These are phyloP conservation scores for Gyromitra esculenta DNA, from an alignment of 2,329 filamentous ascomycete species.

Conservation along the genomic window DNA sequence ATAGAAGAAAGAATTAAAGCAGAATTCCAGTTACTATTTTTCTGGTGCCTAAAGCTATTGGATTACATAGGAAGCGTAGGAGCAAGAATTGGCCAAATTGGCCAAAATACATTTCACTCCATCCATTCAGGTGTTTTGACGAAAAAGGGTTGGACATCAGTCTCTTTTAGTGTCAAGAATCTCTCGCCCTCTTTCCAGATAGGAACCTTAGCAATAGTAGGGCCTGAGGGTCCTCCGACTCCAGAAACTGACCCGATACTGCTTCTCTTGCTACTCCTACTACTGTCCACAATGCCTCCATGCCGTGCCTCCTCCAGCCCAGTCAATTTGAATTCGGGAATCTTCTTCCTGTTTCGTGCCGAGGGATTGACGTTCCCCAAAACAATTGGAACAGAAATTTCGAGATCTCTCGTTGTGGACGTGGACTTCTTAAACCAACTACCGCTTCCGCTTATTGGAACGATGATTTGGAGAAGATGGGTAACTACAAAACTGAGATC, in stretches of 20 bases:
- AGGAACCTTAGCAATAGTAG: conserved; percentile 8
- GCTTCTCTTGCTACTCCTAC: conserved; percentile 39
- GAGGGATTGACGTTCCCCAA: conserved; percentile 53
- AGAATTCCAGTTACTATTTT: background rate
- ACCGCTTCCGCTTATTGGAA: conserved; percentile 47
- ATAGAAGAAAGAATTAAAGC: background rate
- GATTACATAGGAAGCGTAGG: conserved; percentile 17
- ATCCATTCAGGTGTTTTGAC: conserved; percentile 28
- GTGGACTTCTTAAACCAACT: conserved; percentile 49
- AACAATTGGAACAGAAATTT: conserved; percentile 51
- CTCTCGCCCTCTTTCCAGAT: conserved; percentile 52
- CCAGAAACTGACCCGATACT: conserved; percentile 44
- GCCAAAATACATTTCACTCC: background rate
- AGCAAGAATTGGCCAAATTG: background rate
- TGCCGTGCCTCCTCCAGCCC: conserved; percentile 40
- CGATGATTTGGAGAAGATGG: conserved; percentile 51
- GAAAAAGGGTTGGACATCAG: conserved; percentile 50
- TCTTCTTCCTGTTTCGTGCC: conserved; percentile 26
- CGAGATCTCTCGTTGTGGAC: conserved; percentile 46
- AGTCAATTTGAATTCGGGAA: conserved; percentile 50
- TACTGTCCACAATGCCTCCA: conserved; percentile 36
- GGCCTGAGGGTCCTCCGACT: conserved; percentile 4
- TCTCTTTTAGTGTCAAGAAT: conserved; percentile 53
- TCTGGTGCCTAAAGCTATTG: conserved; percentile 17
- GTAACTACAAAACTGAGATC: conserved; percentile 51